phyloP scores from a whole-genome alignment of 495 filamentous ascomycete species.

The Filosporella fistucella region DNA sequence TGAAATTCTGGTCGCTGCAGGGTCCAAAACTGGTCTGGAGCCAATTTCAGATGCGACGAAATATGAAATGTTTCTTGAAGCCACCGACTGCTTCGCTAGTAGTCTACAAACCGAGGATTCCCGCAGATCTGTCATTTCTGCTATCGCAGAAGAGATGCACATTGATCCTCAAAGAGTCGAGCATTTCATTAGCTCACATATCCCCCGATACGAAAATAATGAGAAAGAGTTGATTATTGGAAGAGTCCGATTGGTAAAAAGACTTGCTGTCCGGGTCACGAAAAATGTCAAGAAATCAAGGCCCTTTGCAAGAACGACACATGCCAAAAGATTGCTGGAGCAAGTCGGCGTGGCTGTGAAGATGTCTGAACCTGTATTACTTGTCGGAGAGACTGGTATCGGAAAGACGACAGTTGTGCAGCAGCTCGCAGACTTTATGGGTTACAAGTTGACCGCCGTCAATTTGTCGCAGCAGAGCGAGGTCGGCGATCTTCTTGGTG shows the following conservation, averaged over 20 bases:
- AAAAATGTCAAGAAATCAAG: slow-evolving; percentile 35
- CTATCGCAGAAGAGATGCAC: slow-evolving; percentile 79
- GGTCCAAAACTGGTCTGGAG: slow-evolving; percentile 68
- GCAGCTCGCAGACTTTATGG: slow-evolving; percentile 76
- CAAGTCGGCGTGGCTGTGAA: slow-evolving; percentile 78
- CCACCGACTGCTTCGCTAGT: slow-evolving; percentile 82
- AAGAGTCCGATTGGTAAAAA: slow-evolving; percentile 53
- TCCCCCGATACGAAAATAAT: slow-evolving; percentile 57
- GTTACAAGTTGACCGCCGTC: slow-evolving; percentile 79
- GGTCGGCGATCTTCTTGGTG: slow-evolving; percentile 85
- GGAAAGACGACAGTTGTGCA: slow-evolving; percentile 97
- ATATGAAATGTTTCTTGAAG: slow-evolving; percentile 87
- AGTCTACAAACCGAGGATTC: slow-evolving; percentile 63
- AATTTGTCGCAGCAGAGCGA: slow-evolving; percentile 98
- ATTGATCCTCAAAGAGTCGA: slow-evolving; percentile 74
- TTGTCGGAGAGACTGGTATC: slow-evolving; percentile 97
- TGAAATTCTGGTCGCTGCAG: slow-evolving; percentile 47
- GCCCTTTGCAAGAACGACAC: slow-evolving; percentile 70
- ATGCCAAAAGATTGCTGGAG: slow-evolving; percentile 70
- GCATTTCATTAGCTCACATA: slow-evolving; percentile 62
- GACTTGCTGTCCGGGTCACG: slow-evolving; percentile 33
- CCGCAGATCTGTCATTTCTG: slow-evolving; percentile 54
- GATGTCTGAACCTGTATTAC: slow-evolving; percentile 79
- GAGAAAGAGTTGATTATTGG: slow-evolving; percentile 60
- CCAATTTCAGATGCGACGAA: slow-evolving; percentile 64